Percentiles rank a stretch among this genome's conserved stretches.
phyloP scores from a whole-genome alignment of 495 filamentous ascomycete species.

The Lasiosphaeria ovina region DNA sequence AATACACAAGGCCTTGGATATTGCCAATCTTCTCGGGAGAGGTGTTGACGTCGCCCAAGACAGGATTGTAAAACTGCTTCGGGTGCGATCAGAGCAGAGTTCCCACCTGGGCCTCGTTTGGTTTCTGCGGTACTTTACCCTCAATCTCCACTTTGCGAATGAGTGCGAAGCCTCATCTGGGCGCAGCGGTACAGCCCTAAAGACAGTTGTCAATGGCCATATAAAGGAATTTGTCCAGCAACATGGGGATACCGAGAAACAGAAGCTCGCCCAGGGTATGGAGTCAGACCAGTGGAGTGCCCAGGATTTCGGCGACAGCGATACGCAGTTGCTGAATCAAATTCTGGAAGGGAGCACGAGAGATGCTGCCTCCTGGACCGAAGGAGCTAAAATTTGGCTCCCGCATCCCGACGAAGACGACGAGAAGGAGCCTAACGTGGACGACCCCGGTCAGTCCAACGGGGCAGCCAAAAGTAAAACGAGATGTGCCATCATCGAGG shows the following conservation, averaged over 20 bases:
- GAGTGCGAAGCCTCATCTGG: conserved; percentile 97
- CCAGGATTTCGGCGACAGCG: conserved; percentile 73
- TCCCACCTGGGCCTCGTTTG: conserved; percentile 66
- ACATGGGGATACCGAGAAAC: conserved; percentile 72
- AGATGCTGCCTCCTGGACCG: conserved; percentile 72
- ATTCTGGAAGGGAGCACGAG: conserved; percentile 78
- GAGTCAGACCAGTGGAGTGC: conserved; percentile 90
- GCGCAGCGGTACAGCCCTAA: conserved; percentile 76
- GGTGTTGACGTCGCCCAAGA: conserved; percentile 91
- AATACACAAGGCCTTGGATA: conserved; percentile 78
- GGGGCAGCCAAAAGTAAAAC: conserved; percentile 63
- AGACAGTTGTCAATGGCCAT: conserved; percentile 85
- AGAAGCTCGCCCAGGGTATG: conserved; percentile 77
- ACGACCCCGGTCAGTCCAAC: conserved; percentile 39
- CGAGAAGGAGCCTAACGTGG: conserved; percentile 17
- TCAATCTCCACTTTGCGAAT: conserved; percentile 92
- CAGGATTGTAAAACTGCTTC: conserved; percentile 86
- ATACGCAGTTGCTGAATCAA: conserved; percentile 59
- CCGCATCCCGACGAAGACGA: conserved; percentile 42
- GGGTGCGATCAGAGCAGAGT: conserved; percentile 83
- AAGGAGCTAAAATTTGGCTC: conserved; percentile 70
- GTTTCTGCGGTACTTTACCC: conserved; percentile 88
- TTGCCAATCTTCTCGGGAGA: conserved; percentile 90
- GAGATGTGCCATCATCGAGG: conserved; percentile 75
- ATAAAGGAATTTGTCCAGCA: conserved; percentile 83